phyloP scores from a whole-genome alignment of 352 stramenopile genomes.

The Pythium aristosporum region DNA sequence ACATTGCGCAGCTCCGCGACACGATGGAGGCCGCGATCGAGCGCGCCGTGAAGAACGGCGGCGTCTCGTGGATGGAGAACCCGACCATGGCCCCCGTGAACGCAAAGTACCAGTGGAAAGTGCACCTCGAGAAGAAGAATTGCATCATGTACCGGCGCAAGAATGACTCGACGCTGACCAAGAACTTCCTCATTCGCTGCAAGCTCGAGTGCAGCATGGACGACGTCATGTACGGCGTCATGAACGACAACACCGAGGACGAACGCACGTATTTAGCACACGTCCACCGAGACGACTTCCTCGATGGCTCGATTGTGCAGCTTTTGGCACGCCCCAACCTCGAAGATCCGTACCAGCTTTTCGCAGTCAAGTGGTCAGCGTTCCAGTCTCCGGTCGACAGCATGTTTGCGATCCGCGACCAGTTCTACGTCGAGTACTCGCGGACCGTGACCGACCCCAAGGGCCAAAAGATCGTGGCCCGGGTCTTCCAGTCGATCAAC shows the following conservation, averaged over 20 bases:
- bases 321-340: constrained; percentile 41
- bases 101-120: constrained; percentile 64
- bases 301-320: constrained; percentile 76
- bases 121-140: constrained; percentile 67
- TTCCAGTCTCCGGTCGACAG: constrained; percentile 74
- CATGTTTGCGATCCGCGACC: constrained; percentile 62
- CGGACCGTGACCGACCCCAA: constrained; percentile 57
- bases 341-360: constrained; percentile 65
- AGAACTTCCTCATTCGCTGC: constrained; percentile 53
- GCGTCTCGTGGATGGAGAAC: constrained; percentile 70
- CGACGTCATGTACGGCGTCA: constrained; percentile 65
- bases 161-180: constrained; percentile 44
- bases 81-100: constrained; percentile 53
- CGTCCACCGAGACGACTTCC: constrained; percentile 68
- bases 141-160: constrained; percentile 62
- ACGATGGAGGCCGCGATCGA: constrained; percentile 46
- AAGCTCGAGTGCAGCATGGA: constrained; percentile 74
- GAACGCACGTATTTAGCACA: constrained; percentile 61
- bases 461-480: constrained; percentile 60
- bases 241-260: constrained; percentile 59
- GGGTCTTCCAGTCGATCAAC: constrained; percentile 57
- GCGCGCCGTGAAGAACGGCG: constrained; percentile 25
- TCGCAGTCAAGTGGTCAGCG: constrained; percentile 75
- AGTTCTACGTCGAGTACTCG: constrained; percentile 56
- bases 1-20: constrained; percentile 28